Evolutionary conservation across 441 rosid genomes (phyloP), one percentile per base, ranked within the genome.

Genomic region (Flueggea neowawraea): DNA sequence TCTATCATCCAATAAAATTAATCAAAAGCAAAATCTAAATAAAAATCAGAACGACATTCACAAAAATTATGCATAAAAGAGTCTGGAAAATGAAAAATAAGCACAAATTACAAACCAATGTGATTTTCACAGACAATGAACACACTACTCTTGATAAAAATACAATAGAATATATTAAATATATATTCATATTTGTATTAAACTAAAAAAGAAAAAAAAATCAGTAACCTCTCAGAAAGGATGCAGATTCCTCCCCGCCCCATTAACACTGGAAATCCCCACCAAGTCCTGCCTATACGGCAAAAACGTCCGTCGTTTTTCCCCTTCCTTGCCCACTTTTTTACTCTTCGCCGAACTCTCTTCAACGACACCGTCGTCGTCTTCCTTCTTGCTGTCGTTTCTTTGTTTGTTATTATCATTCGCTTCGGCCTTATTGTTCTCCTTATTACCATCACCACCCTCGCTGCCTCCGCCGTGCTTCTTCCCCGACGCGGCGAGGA

Each of bases 211-310:
- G 10, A 3, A 49, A 50, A 22, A 10, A 63, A 48, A 16, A 47
- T 16, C 12, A 31, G 2, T 0, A 16, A 55, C 45, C 58, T 62
- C 57, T 86, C 72, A 80, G 58, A 82, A 83, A 7, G 84, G 85
- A 74, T 63, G 84, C 64, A 76, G 69, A 64, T 81, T 82, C 71
- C 72, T 70, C 61, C 71, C 77, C 53, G 73, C 65, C 39, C 86
- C 87, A 56, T 77, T 70, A 2, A 69, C 78, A 71, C 75, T 80
- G 28, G 69, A 66, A 31, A 88, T 61, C 2, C 95, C 87, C 47
- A 73, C 74, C 70, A 82, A 60, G 47, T 80, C 88, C 71, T 74
- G 79, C 51, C 75, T 69, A 55, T 77, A 70, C 45, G 93, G 89
- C 80, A 75, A 61, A 33, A 45, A 75, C 5, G 83, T 48, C 12